Conservation (phyloP, 2,329 filamentous ascomycete species). For the Cladosporium sp. region DNA sequence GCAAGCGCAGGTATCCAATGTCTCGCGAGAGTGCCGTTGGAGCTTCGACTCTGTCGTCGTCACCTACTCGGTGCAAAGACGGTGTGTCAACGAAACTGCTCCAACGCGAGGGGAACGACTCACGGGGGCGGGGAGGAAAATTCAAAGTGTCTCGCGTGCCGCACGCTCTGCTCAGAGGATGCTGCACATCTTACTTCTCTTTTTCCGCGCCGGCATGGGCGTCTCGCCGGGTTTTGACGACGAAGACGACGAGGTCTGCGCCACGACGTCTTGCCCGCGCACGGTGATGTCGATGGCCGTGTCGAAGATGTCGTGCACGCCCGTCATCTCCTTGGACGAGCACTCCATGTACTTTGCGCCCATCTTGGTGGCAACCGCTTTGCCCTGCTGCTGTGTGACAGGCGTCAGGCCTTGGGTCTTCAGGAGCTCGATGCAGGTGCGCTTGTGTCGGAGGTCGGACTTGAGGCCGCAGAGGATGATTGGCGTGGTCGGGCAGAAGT, state of each 20-base stretch:
- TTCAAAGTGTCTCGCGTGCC: not conserved
- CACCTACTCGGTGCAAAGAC: constrained; percentile 8
- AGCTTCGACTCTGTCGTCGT: not conserved
- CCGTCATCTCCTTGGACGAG: constrained; percentile 94
- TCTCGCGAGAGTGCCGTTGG: constrained; percentile 7
- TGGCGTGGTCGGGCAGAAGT: constrained; percentile 97
- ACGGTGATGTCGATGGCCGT: constrained; percentile 85
- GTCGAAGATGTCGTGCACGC: constrained; percentile 95
- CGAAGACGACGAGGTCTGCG: constrained; percentile 38
- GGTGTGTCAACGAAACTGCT: constrained; percentile 9
- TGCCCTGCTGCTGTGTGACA: constrained; percentile 84
- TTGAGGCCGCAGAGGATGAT: constrained; percentile 94
- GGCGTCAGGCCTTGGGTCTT: constrained; percentile 96
- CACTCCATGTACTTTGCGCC: constrained; percentile 94
- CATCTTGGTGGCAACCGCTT: constrained; percentile 87
- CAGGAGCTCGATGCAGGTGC: constrained; percentile 95
- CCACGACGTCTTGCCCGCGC: constrained; percentile 52
- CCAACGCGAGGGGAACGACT: not conserved
- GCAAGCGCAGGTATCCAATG: constrained; percentile 11
- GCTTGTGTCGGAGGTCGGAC: constrained; percentile 90
- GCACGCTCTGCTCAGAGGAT: constrained; percentile 54
- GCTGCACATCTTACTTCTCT: constrained; percentile 79
- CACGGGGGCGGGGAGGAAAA: constrained; percentile 1
- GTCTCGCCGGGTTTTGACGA: constrained; percentile 15
- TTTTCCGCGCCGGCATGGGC: constrained; percentile 48